Evolutionary conservation across 2,329 filamentous ascomycete species (phyloP).

Genomic region (Aspergillus tamarii): DNA sequence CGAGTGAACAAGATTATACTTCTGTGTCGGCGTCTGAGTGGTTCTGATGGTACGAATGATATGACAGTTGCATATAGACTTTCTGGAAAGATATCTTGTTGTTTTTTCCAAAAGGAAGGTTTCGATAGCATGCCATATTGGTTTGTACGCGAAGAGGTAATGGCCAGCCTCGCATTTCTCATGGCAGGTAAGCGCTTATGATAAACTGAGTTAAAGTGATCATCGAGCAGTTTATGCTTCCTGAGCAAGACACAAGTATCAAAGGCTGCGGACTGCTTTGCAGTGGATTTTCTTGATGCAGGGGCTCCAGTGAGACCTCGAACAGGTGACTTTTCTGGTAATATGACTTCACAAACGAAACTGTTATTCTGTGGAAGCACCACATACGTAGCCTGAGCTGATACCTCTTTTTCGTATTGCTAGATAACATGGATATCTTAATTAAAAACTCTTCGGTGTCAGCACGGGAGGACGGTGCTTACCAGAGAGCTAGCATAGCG

Average conservation of each 20-base stretch:
- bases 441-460: constrained; percentile 7
- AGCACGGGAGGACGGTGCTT: constrained; percentile 19
- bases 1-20: constrained; percentile 75
- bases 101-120: constrained; percentile 69
- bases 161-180: constrained; percentile 82
- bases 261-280: constrained; percentile 89
- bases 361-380: constrained; percentile 59
- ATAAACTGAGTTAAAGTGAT: constrained; percentile 73
- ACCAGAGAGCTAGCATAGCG: constrained; percentile 73
- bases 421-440: constrained; percentile 22
- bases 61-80: constrained; percentile 66
- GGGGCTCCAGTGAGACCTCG: constrained; percentile 65
- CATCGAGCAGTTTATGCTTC: constrained; percentile 68
- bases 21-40: constrained; percentile 62
- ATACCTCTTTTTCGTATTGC: constrained; percentile 53
- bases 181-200: constrained; percentile 73
- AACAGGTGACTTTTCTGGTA: constrained; percentile 76
- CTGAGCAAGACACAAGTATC: constrained; percentile 74
- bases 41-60: constrained; percentile 58
- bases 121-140: constrained; percentile 79
- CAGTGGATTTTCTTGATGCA: constrained; percentile 71
- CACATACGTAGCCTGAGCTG: constrained; percentile 61
- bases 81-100: constrained; percentile 49
- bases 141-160: constrained; percentile 75
- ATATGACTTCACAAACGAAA: constrained; percentile 75